Evolutionary conservation across 345 rosid genomes (phyloP).

Genomic region (Trapa bicornis): DNA sequence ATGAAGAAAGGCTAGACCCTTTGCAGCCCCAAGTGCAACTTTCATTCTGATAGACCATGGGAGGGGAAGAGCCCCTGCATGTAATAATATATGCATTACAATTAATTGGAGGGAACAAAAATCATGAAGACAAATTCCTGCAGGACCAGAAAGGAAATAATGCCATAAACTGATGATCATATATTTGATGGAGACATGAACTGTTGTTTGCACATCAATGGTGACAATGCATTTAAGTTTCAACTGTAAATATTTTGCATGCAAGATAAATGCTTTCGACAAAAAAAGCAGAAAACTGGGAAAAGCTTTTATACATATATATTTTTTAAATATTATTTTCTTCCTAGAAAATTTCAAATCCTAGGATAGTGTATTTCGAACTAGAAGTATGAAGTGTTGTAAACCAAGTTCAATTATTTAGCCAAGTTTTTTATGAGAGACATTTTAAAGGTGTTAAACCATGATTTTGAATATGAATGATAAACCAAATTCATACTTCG

Average conservation of each 20-base stretch:
- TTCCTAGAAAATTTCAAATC: neutral
- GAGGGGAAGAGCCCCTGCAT: constrained; percentile 71
- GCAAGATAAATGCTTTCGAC: neutral
- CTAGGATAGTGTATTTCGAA: neutral
- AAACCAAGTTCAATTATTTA: neutral
- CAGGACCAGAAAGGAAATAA: neutral
- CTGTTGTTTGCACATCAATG: neutral
- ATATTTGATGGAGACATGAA: neutral
- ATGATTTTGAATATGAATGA: neutral
- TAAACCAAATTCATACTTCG: constrained; percentile 32
- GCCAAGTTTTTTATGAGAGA: no score
- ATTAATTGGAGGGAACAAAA: constrained; percentile 6
- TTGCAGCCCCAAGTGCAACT: constrained; percentile 71
- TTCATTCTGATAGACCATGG: constrained; percentile 86
- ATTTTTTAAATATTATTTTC: neutral
- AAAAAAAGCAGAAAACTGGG: neutral
- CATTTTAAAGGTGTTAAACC: neutral
- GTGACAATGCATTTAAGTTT: neutral
- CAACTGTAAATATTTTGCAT: neutral
- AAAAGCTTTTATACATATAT: neutral
- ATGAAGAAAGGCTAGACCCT: constrained; percentile 73
- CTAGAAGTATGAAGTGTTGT: neutral
- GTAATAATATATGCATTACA: constrained; percentile 25
- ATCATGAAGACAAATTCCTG: constrained; percentile 3
- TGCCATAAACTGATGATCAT: neutral